Conservation (phyloP, 2,329 filamentous ascomycete genomes). For the Fusarium dimerum region DNA sequence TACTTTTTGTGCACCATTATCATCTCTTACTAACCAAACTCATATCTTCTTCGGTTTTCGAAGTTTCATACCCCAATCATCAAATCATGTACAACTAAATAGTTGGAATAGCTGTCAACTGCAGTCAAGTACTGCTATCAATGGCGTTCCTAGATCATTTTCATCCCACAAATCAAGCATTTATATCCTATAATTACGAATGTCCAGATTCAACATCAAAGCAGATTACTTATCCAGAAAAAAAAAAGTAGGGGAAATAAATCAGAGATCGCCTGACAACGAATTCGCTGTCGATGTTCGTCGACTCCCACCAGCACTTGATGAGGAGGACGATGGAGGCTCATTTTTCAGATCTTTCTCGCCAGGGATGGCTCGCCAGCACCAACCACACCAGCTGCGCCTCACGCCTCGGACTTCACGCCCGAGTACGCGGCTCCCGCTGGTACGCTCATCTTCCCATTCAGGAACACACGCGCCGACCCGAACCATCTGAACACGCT, state of each 20-base stretch:
- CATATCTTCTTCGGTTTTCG: no score
- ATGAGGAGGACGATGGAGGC: conserved; percentile 26
- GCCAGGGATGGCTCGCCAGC: conserved; percentile 71
- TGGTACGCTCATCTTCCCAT: conserved; percentile 74
- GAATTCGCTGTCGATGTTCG: conserved; percentile 26
- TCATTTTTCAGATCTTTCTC: conserved; percentile 42
- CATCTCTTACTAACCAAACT: neutral
- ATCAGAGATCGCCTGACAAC: conserved; percentile 15
- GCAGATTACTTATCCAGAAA: neutral
- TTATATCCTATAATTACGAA: neutral
- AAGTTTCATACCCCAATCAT: no score
- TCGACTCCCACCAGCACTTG: conserved; percentile 22
- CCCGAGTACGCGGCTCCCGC: conserved; percentile 61
- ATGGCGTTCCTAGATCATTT: neutral
- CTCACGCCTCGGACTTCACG: conserved; percentile 68
- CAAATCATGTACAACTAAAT: neutral
- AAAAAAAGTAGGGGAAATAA: conserved; percentile 3
- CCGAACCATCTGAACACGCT: conserved; percentile 77
- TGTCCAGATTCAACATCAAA: neutral
- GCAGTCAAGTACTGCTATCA: neutral
- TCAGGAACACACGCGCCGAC: conserved; percentile 86
- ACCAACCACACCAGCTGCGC: conserved; percentile 93
- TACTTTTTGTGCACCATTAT: neutral
- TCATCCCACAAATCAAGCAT: neutral
- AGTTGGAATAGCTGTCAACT: neutral